Evolutionary conservation across 164 flowering plant species (phyloP), one percentile per base, ranked within the genome.

Genomic region (Aristolochia fimbriata): DNA sequence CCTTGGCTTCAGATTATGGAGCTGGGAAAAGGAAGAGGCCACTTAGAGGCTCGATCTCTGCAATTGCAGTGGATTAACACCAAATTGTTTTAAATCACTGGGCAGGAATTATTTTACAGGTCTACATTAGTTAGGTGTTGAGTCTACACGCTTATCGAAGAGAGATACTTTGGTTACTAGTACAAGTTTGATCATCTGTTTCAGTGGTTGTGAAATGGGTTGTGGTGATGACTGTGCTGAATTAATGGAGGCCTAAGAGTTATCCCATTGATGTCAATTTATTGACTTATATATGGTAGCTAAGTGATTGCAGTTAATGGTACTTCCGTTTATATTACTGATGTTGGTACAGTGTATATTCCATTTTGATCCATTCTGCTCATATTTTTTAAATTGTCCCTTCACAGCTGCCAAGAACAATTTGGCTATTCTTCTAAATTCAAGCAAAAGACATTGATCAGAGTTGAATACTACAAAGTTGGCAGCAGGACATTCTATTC

Each of bases 201-300:
- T 62, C 49, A 74, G 65, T 45, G 84, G 78, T 49, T 80, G 84
- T 59, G 81, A 80, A 69, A 61, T 80, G 68, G 81, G 84, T 47
- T 80, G 80, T 49, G 67, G 62, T 43, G 77, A 72, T 65, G 81
- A 78, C 9, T 80, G 83, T 25, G 23, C 27, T 17, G 19, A 30
- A 8, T 41, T 60, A 24, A 19, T 25, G 27, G 25, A 19, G 20
- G 12, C 51, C 16, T 48, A 12, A 48, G 51, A 19, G 6, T 15
- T 11, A 48, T 19, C 20, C 16, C 4, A 15, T 15, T 48, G n/a
- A 48, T 48, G 3, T 11, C 51, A 4, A 3, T 48, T 48, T 15
- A 4, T 48, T 19, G 51, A 19, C 20, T 15, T 12, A 2, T 48
- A 12, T 4, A 3, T 19, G 2, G 23, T 25, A 31, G 37, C 7